Conservation (phyloP, 805 yeast species). For the Ogataea saltuana region DNA sequence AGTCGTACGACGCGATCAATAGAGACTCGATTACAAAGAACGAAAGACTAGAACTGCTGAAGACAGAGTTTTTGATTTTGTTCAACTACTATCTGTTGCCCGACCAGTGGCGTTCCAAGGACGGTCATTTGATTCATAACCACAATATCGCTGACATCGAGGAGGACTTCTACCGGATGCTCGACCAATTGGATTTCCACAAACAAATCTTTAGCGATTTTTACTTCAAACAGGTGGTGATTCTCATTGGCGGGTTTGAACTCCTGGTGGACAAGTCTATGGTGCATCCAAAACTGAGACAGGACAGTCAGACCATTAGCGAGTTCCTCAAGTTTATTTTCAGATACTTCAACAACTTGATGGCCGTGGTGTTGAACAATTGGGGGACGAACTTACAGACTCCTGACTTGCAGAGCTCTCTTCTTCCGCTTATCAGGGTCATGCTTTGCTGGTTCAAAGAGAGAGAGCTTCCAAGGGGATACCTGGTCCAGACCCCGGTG, state of each 20-base stretch:
- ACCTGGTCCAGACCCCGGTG: slow-evolving; percentile 28
- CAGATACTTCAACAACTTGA: slow-evolving; percentile 39
- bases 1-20: slow-evolving; percentile 27
- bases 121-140: slow-evolving; percentile 33
- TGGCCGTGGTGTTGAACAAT: slow-evolving; percentile 25
- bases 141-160: slow-evolving; percentile 34
- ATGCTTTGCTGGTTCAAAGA: slow-evolving; percentile 59
- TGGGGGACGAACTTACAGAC: slow-evolving; percentile 25
- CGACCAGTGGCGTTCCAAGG: slow-evolving; percentile 36
- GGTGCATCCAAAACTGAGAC: slow-evolving; percentile 27
- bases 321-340: slow-evolving; percentile 43
- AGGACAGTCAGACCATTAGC: slow-evolving; percentile 27
- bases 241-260: slow-evolving; percentile 42
- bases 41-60: slow-evolving; percentile 35
- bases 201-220: slow-evolving; percentile 38
- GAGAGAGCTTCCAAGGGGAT: slow-evolving; percentile 41
- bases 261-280: slow-evolving; percentile 31
- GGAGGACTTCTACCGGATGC: slow-evolving; percentile 32
- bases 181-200: slow-evolving; percentile 32
- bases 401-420: slow-evolving; percentile 26
- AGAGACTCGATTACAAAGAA: slow-evolving; percentile 35
- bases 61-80: slow-evolving; percentile 34
- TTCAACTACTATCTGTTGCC: slow-evolving; percentile 45
- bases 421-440: slow-evolving; percentile 47
- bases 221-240: slow-evolving; percentile 38